phyloP scores from a whole-genome alignment of 2,329 filamentous ascomycete genomes.

The Nigrospora osmanthi region DNA sequence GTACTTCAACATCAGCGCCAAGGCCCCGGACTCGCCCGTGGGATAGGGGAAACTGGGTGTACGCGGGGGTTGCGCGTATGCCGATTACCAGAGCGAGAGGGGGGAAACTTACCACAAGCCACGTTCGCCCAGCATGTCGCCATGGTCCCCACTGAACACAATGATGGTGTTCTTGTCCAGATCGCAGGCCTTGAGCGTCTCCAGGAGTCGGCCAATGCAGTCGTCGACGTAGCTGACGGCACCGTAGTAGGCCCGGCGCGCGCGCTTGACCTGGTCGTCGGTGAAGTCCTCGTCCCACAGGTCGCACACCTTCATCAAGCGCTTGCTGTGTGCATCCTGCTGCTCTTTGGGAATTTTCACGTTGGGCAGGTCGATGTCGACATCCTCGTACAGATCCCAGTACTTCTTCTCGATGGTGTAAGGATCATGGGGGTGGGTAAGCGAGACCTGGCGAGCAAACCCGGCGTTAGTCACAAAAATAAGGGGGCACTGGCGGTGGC shows the following conservation, averaged over 20 bases:
- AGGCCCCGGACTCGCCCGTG: background rate
- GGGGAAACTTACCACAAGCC: slow-evolving; percentile 60
- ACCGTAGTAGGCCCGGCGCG: slow-evolving; percentile 84
- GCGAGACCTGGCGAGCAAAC: slow-evolving; percentile 53
- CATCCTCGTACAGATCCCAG: slow-evolving; percentile 85
- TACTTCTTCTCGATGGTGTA: slow-evolving; percentile 92
- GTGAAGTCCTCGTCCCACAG: slow-evolving; percentile 78
- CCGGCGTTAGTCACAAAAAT: background rate
- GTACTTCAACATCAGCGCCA: background rate
- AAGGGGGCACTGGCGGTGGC: slow-evolving; percentile 1
- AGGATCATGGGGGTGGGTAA: slow-evolving; percentile 91
- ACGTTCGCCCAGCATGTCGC: slow-evolving; percentile 91
- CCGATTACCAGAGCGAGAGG: background rate
- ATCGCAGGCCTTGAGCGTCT: slow-evolving; percentile 69
- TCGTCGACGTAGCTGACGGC: slow-evolving; percentile 92
- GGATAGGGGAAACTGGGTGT: slow-evolving; percentile 1
- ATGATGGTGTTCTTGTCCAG: slow-evolving; percentile 82
- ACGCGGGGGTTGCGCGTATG: background rate
- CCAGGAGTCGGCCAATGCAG: slow-evolving; percentile 76
- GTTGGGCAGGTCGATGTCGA: slow-evolving; percentile 78
- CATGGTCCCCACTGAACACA: slow-evolving; percentile 89
- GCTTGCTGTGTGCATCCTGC: slow-evolving; percentile 80
- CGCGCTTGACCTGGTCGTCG: slow-evolving; percentile 78
- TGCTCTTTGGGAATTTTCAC: slow-evolving; percentile 72
- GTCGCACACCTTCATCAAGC: slow-evolving; percentile 79